phyloP scores from a whole-genome alignment of 2,329 filamentous ascomycete genomes.

The Aspergillus nomiae region DNA sequence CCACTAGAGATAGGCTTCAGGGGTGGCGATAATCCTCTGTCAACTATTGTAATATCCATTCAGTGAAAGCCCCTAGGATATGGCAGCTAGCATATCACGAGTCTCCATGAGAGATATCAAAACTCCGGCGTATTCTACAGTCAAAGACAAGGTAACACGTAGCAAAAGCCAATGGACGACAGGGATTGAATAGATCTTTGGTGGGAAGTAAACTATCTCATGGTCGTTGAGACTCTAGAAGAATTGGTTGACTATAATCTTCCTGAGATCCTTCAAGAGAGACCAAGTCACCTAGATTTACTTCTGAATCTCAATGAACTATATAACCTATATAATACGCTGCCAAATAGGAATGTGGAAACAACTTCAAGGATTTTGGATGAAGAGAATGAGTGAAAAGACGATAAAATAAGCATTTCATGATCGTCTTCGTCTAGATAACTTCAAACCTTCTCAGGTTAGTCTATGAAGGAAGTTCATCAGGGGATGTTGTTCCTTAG shows the following conservation, averaged over 20 bases:
- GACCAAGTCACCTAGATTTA: not conserved
- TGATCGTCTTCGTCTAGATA: not conserved
- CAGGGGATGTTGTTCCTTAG: not conserved
- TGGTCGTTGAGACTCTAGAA: not conserved
- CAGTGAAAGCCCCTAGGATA: not conserved
- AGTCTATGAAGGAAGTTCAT: not conserved
- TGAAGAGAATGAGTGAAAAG: not conserved
- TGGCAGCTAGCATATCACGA: not conserved
- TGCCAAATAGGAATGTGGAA: not conserved
- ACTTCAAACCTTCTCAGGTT: not conserved
- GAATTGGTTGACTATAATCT: not conserved
- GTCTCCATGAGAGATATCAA: not conserved
- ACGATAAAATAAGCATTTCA: not conserved
- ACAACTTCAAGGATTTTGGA: not conserved
- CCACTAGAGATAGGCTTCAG: not conserved
- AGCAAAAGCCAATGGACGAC: not conserved
- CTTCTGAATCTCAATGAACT: not conserved
- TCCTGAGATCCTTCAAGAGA: not conserved
- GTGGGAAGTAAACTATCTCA: not conserved
- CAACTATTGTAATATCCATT: not conserved
- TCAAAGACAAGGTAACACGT: not conserved
- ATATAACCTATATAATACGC: not conserved
- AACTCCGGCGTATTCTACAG: not conserved
- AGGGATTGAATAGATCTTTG: not conserved
- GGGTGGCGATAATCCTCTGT: not conserved